Conservation (phyloP, 1,139 yeast genomes). For the Lodderomyces elongisporus region DNA sequence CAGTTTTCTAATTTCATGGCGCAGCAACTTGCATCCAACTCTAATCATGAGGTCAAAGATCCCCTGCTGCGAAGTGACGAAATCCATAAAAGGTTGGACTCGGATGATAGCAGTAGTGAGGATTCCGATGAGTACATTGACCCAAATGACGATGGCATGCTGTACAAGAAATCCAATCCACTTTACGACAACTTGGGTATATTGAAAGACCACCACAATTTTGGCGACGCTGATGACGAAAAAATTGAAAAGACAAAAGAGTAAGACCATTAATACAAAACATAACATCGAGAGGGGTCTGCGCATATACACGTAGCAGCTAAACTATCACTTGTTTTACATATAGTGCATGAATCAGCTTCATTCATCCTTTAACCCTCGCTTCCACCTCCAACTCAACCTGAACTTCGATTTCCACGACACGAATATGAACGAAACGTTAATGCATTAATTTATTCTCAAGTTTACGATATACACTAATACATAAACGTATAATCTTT, state of each 20-base stretch:
- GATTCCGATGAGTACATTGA: slow-evolving; percentile 66
- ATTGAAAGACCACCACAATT: slow-evolving; percentile 15
- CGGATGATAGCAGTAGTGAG: slow-evolving; percentile 57
- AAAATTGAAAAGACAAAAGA: slow-evolving; percentile 3
- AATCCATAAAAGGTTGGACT: slow-evolving; percentile 30
- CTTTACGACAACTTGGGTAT: slow-evolving; percentile 46
- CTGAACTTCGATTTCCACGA: too few species aligned
- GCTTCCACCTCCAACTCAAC: too few species aligned
- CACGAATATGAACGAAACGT: too few species aligned
- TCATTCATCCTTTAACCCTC: too few species aligned
- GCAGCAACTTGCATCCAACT: slow-evolving; percentile 61
- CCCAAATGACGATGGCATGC: slow-evolving; percentile 78
- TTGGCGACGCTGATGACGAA: slow-evolving; percentile 5
- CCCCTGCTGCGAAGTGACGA: slow-evolving; percentile 9
- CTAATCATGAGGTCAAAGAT: slow-evolving; percentile 31
- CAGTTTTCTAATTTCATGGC: slow-evolving; percentile 77
- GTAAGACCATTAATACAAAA: slow-evolving; percentile 19
- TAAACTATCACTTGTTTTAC: too few species aligned
- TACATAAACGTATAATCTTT: too few species aligned
- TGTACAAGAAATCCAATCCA: slow-evolving; percentile 62
- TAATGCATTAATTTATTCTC: too few species aligned
- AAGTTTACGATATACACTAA: too few species aligned
- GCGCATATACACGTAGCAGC: slow-evolving; percentile 28
- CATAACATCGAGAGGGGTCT: slow-evolving; percentile 25
- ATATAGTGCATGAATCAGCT: too few species aligned